Base-by-base conservation (phyloP, 2,329 filamentous ascomycete species). In the Didymellaceae sp. region DNA sequence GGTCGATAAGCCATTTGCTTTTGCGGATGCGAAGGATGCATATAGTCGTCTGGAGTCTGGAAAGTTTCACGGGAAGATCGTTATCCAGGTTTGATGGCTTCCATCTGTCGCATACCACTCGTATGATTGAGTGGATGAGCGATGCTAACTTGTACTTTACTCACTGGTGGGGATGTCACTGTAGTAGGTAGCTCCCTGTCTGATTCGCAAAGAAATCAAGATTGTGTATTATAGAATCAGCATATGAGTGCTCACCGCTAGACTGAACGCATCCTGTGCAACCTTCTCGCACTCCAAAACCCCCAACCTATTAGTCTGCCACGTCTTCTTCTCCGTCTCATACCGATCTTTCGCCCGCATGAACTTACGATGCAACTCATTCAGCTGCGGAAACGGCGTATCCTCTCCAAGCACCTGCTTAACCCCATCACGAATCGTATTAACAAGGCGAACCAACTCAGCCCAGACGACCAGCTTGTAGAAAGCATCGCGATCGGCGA, bases 371-470 rank as follows among this genome's bases (percentile, higher is more conserved):
- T 56, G 39, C 11, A 62, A 18, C 5, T 54, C 41, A 9, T 3
- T 33, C 2, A 58, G 37, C n/a, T 48, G 39, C 8, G 45, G 42
- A 7, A 46, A 52, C 1, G 31, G 22, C 4, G 17, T 33, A 9
- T 25, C 5, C 13, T 32, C 14, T n/a, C 40, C 37, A 1, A 31
- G 20, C 1, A 32, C 1, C 9, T 16, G n/a, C n/a, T 30, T 11
- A 6, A 26, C 21, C 2, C 13, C 14, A 3, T 22, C 25, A 10
- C 28, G 32, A 18, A 32, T 30, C 6, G 41, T 26, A 24, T 57
- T 57, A 41, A 60, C 57, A 33, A 55, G 41, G 10, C 54, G 45
- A 10, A 55, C 52, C 11, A 59, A 11, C 30, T 60, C 51, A 4
- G 55, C 57, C 51, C 51, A 62, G 2, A 47, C 46, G 1, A 60